Evolutionary conservation across 2,329 filamentous ascomycete species (phyloP), one percentile per base, ranked within the genome.

Genomic region (Aschersonia sp.): DNA sequence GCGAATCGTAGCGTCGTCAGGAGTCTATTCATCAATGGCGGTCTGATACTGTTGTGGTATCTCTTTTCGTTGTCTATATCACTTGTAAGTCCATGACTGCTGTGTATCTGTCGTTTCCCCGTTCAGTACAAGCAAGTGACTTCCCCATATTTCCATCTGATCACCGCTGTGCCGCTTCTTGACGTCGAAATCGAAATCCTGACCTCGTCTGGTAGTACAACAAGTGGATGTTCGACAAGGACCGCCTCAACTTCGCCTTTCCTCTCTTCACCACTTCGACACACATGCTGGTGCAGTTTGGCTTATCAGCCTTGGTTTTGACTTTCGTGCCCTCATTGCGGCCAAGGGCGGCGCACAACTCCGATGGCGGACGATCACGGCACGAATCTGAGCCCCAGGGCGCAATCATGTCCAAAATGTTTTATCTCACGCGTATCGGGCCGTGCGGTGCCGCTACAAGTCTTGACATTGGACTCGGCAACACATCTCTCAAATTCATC

Each of bases 141-240:
- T 20, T 20, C 2, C 20, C 20, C 2, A 20, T 20, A 20, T 20
- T 20, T 20, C 20, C 20, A 20, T 20, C 20, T 20, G 20, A 20
- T 20, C 20, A 20, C 20, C 20, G 20, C 20, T 20, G 20, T 20
- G 20, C 20, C 20, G 20, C 20, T 20, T 20, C 20, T 20, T 20
- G 20, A 20, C 20, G 20, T 20, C 20, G 20, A 20, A 20, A 20
- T 20, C 20, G 20, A 20, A 9, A 43, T 28, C 9, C n/a, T 28
- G 28, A 7, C 7, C 40, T 5, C 10, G 10, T 20, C n/a, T 30
- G 40, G 4, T 54, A 92, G 84, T 98, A 97, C 73, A 98, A 98
- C 75, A 97, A 96, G 70, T 97, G 92, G 92, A 97, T 98, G 91
- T 97, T 98, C 68, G 85, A 86, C 59, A 77, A 83, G 52, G 77